Conservation (phyloP, 345 rosid species). For the Euphorbia peplus region DNA sequence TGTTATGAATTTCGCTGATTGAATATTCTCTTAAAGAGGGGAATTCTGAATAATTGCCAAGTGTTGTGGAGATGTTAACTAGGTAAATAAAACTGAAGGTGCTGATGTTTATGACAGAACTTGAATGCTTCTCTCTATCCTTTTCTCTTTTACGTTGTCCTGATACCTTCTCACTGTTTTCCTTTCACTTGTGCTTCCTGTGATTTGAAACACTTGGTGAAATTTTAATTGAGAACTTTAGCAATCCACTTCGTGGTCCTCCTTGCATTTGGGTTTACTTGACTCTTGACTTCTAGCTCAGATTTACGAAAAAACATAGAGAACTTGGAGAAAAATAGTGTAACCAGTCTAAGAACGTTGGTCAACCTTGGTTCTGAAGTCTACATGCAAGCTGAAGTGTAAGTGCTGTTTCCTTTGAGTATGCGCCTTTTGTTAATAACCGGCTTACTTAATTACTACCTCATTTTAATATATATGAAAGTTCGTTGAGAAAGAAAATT, state of each 20-base stretch:
- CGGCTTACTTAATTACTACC: neutral
- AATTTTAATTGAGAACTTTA: neutral
- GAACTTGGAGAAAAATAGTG: conserved; percentile 67
- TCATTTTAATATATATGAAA: neutral
- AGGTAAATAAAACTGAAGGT: neutral
- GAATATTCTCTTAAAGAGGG: neutral
- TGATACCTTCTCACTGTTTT: neutral
- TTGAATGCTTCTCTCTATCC: neutral
- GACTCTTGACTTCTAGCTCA: conserved; percentile 50
- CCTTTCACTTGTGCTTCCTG: neutral
- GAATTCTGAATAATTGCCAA: neutral
- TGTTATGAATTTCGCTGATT: neutral
- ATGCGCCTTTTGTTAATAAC: neutral
- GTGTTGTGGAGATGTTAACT: neutral
- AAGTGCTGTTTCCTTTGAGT: conserved; percentile 31
- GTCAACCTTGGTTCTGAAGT: conserved; percentile 98
- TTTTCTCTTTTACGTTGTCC: too few species aligned
- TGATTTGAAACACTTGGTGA: too few species aligned
- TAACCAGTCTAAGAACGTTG: conserved; percentile 79
- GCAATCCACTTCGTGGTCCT: conserved; percentile 1
- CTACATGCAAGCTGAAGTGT: conserved; percentile 94
- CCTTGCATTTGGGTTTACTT: conserved; percentile 23
- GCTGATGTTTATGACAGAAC: too few species aligned
- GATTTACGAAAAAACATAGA: conserved; percentile 71
- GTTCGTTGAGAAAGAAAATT: neutral